Conservation (phyloP, 768 basidiomycete species). For the Pleurotus platypus region DNA sequence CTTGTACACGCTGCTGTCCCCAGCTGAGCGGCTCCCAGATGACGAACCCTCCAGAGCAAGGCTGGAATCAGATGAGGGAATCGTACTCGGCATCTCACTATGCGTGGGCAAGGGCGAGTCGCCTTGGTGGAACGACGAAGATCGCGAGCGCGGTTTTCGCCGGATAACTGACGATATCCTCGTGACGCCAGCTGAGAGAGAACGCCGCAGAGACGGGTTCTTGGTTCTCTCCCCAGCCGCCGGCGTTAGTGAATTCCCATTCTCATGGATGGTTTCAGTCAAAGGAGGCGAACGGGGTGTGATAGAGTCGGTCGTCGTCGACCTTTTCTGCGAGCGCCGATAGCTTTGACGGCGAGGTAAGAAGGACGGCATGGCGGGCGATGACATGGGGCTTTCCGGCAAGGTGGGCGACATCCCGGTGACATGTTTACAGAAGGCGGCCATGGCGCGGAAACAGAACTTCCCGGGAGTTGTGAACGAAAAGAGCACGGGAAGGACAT, state of each 20-base stretch:
- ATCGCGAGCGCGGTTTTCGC: background rate
- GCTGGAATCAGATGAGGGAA: background rate
- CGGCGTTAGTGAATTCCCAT: too few relatives aligned
- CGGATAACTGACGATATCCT: slow-evolving; percentile 13
- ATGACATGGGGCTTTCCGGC: slow-evolving; percentile 12
- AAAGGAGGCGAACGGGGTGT: too few relatives aligned
- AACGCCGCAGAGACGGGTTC: slow-evolving; percentile 10
- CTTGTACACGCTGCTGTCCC: slow-evolving; percentile 57
- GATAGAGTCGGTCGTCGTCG: background rate
- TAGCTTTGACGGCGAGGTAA: slow-evolving; percentile 8
- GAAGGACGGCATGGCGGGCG: slow-evolving; percentile 10
- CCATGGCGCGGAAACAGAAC: slow-evolving; percentile 76
- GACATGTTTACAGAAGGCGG: slow-evolving; percentile 64
- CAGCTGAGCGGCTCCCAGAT: slow-evolving; percentile 41
- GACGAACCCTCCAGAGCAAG: background rate
- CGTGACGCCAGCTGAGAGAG: slow-evolving; percentile 16
- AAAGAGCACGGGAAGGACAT: slow-evolving; percentile 71
- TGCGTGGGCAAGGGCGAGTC: background rate
- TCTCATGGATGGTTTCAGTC: too few relatives aligned
- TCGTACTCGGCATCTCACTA: background rate
- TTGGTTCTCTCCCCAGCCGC: background rate
- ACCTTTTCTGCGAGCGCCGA: background rate
- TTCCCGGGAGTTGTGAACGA: slow-evolving; percentile 76
- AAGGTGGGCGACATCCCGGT: slow-evolving; percentile 40
- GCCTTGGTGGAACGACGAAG: slow-evolving; percentile 9